These are phyloP conservation scores for Allium fistulosum DNA, from an alignment of 106 monocot genomes.

Conservation along the genomic window DNA sequence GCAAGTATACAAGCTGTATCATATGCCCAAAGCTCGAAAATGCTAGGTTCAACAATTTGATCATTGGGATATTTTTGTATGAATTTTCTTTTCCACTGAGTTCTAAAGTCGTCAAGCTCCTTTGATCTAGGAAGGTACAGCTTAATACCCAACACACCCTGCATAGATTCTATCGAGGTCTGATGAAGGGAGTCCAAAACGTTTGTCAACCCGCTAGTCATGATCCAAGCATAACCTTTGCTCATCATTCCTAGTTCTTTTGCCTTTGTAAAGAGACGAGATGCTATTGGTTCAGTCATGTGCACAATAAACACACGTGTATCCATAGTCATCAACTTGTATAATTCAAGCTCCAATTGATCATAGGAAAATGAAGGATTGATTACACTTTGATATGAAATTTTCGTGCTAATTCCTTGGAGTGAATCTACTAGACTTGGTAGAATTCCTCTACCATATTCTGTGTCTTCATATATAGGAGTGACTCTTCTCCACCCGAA, in stretches of 20 bases:
- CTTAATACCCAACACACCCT: slow-evolving; percentile 46
- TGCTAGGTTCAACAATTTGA: slow-evolving; percentile 1
- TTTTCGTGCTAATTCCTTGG: slow-evolving; percentile 9
- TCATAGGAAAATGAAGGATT: slow-evolving; percentile 12
- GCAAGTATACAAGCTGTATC: slow-evolving; percentile 42
- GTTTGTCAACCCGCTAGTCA: slow-evolving; percentile 32
- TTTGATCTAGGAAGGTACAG: slow-evolving; percentile 17
- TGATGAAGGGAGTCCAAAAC: slow-evolving; percentile 13
- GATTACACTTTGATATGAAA: slow-evolving; percentile 31
- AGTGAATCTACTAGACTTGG: slow-evolving; percentile 44
- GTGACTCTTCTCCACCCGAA: slow-evolving; percentile 48
- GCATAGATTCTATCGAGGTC: slow-evolving; percentile 13
- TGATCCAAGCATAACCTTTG: slow-evolving; percentile 57
- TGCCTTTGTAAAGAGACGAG: slow-evolving; percentile 27
- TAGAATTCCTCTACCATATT: slow-evolving; percentile 37
- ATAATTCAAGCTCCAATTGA: slow-evolving; percentile 20
- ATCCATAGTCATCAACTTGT: slow-evolving; percentile 27
- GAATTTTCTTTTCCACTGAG: slow-evolving; percentile 39
- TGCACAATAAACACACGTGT: slow-evolving; percentile 69
- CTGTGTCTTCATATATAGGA: slow-evolving; percentile 43
- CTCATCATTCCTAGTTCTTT: slow-evolving; percentile 38
- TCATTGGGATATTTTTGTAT: slow-evolving; percentile 15
- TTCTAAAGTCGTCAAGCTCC: slow-evolving; percentile 11
- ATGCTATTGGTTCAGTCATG: slow-evolving; percentile 21
- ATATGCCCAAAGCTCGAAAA: slow-evolving; percentile 39